A percentile compares a stretch with the other conserved stretches of the same genome.
phyloP scores from a whole-genome alignment of 2,329 filamentous ascomycete genomes.

The Hypomyces perniciosus region DNA sequence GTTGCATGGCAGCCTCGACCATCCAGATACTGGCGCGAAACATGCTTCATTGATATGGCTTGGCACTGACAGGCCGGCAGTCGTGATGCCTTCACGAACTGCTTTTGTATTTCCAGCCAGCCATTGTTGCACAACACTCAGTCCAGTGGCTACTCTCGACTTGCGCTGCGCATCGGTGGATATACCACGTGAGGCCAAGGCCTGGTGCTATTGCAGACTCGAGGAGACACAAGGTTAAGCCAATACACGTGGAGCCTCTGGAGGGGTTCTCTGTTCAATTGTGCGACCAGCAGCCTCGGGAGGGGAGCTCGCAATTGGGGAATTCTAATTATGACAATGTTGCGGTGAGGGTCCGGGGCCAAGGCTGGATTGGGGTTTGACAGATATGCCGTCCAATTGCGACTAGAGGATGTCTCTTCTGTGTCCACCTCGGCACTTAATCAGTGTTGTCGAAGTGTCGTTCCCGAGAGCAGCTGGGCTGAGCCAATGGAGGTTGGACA shows the following conservation, averaged over 20 bases:
- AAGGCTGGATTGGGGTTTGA: background rate
- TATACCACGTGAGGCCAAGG: constrained; percentile 18
- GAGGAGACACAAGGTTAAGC: constrained; percentile 12
- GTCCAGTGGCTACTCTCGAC: constrained; percentile 5
- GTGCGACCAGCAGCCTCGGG: constrained; percentile 3
- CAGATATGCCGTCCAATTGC: background rate
- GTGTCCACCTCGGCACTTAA: constrained; percentile 9
- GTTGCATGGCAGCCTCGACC: too few relatives aligned
- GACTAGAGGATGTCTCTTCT: background rate
- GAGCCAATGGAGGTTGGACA: constrained; percentile 3
- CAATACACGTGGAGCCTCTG: constrained; percentile 17
- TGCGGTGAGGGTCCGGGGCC: constrained; percentile 7
- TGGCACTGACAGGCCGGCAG: background rate
- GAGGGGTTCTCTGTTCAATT: constrained; percentile 7
- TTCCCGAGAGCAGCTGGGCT: constrained; percentile 2
- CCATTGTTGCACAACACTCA: constrained; percentile 4
- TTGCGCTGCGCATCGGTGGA: constrained; percentile 18
- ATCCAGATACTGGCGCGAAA: too few relatives aligned
- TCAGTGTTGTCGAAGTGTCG: constrained; percentile 5
- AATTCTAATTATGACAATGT: constrained; percentile 2
- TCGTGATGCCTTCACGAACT: background rate
- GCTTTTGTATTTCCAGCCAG: background rate
- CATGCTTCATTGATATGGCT: background rate
- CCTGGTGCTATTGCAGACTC: constrained; percentile 12
- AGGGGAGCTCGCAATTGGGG: constrained; percentile 7